Evolutionary conservation across 2,329 filamentous ascomycete species (phyloP), one percentile per base, ranked within the genome.

Genomic region (Dactylellina haptotyla): DNA sequence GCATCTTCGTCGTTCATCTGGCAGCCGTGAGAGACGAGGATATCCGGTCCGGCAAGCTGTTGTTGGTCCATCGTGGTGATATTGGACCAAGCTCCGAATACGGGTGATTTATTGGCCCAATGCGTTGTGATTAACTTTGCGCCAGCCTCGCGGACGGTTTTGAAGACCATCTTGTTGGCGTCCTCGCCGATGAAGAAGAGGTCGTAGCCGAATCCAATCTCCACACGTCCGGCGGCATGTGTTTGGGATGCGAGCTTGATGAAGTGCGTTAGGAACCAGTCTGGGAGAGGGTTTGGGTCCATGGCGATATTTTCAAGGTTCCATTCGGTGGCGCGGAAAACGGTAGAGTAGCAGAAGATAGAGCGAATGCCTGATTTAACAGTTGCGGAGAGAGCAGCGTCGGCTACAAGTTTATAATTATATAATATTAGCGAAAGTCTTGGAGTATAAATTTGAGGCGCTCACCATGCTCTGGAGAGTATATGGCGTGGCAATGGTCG

Each of bases 281-380:
- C 77, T 2, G 79, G 77, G 12, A 81, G 76, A 5, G 78, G 23
- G 23, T 81, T 77, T 4, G 77, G 74, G 0, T 78, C 62, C 0
- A 79, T 20, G 1, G 70, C 51, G 20, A 80, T 64, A 1, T 70
- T 75, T 18, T 78, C 76, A 0, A 81, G 79, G 3, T 75, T 75
- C 78, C 79, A 80, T 12, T 79, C 77, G 16, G 77, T 76, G 3
- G 81, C 71, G 0, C 76, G 77, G 25, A 77, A 75, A 1, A 79
- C 80, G 1, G 81, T 81, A 8, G 79, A 80, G 70, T 82, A 83
- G 65, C 81, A 82, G 77, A 82, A 85, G 4, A 84, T 78, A 5
- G 83, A 82, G 3, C 84, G 81, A 16, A 85, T 81, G 1, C 84
- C 84, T 0, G 83, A 83, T 8, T 82, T 78, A 2, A 80, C 76